Base-by-base conservation (phyloP, 2,329 filamentous ascomycete species). In the Fusarium luffae region DNA sequence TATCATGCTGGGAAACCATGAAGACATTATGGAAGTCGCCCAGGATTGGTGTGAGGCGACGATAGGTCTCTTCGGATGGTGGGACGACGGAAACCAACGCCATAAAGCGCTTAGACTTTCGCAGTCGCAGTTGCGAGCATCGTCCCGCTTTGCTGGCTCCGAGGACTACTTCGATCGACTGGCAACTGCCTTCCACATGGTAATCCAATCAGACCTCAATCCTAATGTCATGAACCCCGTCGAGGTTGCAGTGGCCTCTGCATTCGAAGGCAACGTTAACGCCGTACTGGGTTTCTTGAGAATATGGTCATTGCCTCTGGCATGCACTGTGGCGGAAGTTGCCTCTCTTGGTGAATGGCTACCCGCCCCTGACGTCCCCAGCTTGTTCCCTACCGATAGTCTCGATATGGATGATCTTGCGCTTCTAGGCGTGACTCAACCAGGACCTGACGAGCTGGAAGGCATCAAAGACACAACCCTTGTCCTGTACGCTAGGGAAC, bases 21-120 rank as follows among this genome's bases (percentile, higher is more conserved):
- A 90, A 37, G 90, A 93, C 21, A 93, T 98, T 54, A 83, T 97
- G 65, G 87, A 90, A 48, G 88, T 90, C 46, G 89, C 94, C 2
- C 90, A 95, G 75, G 94, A 98, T 79, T 98, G 95, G 95, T 89
- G 95, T 54, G 95, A 98, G 82, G 94, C 93, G 1, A 92, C 91
- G 0, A 82, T 98, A 63, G 92, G 91, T 3, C 82, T 98, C 51
- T 90, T 94, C 32, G 90, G 92, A 8, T 98, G 95, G 95, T 97
- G 94, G 94, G 91, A 97, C 76, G 93, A 96, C 65, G 87, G 88
- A n/a, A 88, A 89, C 63, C 78, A 77, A 68, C 83, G 79, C 51
- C 80, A 79, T 63, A 83, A 81, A 72, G 80, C 76, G 50, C 76
- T 80, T 21, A 77, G 79, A 60, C 73, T 82, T 37, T 81, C 83